A percentile compares a stretch with the other conserved stretches of the same genome.
Evolutionary conservation across 164 flowering plant species (phyloP).

Genomic region (Chloranthus sessilifolius): DNA sequence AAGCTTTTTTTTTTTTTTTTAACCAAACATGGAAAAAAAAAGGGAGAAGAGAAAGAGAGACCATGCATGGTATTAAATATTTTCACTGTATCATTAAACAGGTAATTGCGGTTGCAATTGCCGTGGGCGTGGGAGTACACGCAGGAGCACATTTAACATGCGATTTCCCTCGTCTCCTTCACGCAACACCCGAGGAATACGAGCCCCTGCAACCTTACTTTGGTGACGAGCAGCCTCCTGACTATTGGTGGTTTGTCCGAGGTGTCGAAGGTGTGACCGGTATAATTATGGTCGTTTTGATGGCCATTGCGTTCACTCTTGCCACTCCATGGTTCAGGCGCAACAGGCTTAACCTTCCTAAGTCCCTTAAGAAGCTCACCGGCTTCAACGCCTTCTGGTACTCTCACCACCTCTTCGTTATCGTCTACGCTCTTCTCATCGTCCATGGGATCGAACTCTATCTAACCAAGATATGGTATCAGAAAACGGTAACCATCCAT

Average conservation of each 20-base stretch:
- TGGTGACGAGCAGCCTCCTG: conserved; percentile 34
- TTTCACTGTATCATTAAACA: too few relatives aligned
- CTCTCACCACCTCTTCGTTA: conserved; percentile 34
- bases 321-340: conserved; percentile 37
- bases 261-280: conserved; percentile 29
- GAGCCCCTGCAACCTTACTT: conserved; percentile 50
- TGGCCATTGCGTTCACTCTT: conserved; percentile 27
- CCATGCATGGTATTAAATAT: not conserved
- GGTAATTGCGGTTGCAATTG: conserved; percentile 30
- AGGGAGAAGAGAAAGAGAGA: conserved; percentile 1
- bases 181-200: conserved; percentile 38
- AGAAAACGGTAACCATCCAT: conserved; percentile 42
- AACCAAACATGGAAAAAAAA: too few relatives aligned
- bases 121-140: conserved; percentile 26
- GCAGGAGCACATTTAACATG: conserved; percentile 29
- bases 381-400: conserved; percentile 43
- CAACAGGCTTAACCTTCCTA: conserved; percentile 26
- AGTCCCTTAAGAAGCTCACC: conserved; percentile 19
- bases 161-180: conserved; percentile 37
- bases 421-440: conserved; percentile 28
- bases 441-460: conserved; percentile 31
- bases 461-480: conserved; percentile 27
- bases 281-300: conserved; percentile 29
- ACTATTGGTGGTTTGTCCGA: conserved; percentile 33
- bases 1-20: too few relatives aligned